phyloP scores from a whole-genome alignment of 352 stramenopile genomes.

The Pythium angustatum region DNA sequence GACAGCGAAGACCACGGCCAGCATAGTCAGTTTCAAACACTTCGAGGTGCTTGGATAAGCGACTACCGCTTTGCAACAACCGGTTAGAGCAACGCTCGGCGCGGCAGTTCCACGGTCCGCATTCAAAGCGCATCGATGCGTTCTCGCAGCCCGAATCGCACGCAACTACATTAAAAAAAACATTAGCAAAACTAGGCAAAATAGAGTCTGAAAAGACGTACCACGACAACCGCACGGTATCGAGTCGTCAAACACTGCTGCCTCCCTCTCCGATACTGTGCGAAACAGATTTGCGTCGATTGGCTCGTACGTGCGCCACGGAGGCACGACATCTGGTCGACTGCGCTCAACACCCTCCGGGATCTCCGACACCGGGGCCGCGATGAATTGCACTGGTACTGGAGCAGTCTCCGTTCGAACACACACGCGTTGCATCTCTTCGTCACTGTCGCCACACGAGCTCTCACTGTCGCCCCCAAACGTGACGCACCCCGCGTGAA shows the following conservation, averaged over 20 bases:
- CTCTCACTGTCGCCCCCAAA: neutral
- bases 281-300: too few relatives aligned
- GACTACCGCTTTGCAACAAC: neutral
- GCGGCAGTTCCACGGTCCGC: neutral
- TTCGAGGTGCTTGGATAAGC: neutral
- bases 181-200: neutral
- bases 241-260: too few relatives aligned
- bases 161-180: neutral
- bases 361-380: too few relatives aligned
- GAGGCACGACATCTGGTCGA: too few relatives aligned
- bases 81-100: neutral
- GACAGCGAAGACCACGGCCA: neutral
- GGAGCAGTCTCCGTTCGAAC: too few relatives aligned
- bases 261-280: too few relatives aligned
- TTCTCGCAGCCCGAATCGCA: neutral
- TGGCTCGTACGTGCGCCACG: too few relatives aligned
- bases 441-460: neutral
- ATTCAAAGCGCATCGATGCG: neutral
- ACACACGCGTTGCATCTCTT: neutral
- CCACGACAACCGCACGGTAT: too few relatives aligned
- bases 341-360: too few relatives aligned
- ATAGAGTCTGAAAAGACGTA: too few relatives aligned
- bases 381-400: too few relatives aligned
- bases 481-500: neutral
- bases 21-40: conserved; percentile 1